Evolutionary conservation across 768 basidiomycete genomes (phyloP).

Genomic region (Boletus vermiculosoides): DNA sequence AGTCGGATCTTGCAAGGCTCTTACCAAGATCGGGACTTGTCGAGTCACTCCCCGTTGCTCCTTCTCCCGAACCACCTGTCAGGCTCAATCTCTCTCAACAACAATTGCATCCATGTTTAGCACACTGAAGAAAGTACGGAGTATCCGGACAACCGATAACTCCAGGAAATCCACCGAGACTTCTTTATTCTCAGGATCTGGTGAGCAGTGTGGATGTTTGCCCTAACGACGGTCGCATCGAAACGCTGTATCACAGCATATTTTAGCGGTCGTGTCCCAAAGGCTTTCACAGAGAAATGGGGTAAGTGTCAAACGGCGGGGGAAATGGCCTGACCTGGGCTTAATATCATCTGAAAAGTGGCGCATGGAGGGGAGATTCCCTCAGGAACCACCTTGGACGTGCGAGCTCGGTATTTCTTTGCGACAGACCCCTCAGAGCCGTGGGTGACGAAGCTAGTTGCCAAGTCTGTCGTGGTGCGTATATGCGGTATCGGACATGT

Average conservation of each 20-base stretch:
- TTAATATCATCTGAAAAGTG: conserved; percentile 11
- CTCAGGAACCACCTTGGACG: conserved; percentile 7
- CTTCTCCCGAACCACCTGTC: neutral
- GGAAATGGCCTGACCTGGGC: neutral
- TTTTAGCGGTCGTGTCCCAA: conserved; percentile 29
- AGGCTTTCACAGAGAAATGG: conserved; percentile 21
- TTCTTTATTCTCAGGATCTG: conserved; percentile 24
- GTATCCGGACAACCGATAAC: neutral
- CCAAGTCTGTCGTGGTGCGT: conserved; percentile 32
- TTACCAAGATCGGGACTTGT: neutral
- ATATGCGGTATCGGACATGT: conserved; percentile 1
- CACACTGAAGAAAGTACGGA: conserved; percentile 9
- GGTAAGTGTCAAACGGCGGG: conserved; percentile 10
- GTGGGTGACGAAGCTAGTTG: conserved; percentile 26
- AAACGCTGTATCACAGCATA: conserved; percentile 20
- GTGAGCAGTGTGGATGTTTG: conserved; percentile 5
- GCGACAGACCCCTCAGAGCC: conserved; percentile 27
- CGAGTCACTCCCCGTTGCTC: too few species aligned
- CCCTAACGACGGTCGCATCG: neutral
- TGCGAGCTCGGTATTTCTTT: conserved; percentile 30
- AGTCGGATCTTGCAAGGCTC: neutral
- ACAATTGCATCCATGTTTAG: conserved; percentile 9
- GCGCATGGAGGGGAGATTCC: conserved; percentile 25
- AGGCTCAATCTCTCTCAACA: neutral
- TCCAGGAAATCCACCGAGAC: neutral